Base-by-base conservation (phyloP, 345 rosid genomes). In the Acer campestre region DNA sequence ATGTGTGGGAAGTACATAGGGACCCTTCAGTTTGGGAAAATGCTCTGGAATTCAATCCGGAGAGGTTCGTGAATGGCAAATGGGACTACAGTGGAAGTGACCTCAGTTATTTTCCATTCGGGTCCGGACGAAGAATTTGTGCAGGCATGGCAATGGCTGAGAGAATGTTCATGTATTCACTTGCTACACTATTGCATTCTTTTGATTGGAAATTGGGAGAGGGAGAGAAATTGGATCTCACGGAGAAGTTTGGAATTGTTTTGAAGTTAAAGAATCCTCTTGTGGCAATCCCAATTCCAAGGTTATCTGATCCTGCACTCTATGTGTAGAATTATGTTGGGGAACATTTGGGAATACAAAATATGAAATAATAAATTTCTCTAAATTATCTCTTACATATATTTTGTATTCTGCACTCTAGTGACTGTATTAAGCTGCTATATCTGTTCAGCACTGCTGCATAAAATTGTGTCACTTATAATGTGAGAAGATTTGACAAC, bases 51-150 rank as follows among this genome's bases (percentile, higher is more conserved):
- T 90, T 90, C 38, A 65, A 71, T 10, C 92, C 91, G 0, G 89
- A 88, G 29, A 87, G 94, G 81, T 88, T 91, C 74, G 31, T 85
- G 80, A 66, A 80, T 20, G 22, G 46, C 31, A 29, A 29, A 29
- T 88, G 79, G 81, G 98, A 90, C 66, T 89, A 78, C 44, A 86
- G 82, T n/a, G 97, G 95, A 58, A 84, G 58, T 2, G 83, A 94
- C 62, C 86, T 86, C 68, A 83, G 42, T 12, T 92, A 78, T 82
- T 76, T 92, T 20, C 98, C 97, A n/a, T 94, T 94, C n/a, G 97
- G 97, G 76, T 90, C 95, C 2, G 97, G 98, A 2, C 67, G 95
- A 64, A 89, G 98, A 79, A 92, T 84, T 0, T 94, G 95, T 16
- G 95, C 85, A 0, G 98, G 97, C 2, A 74, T 87, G 3, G 91